These are phyloP conservation scores for Penstemon barbatus DNA, from an alignment of 257 asterid species.

Conservation along the genomic window DNA sequence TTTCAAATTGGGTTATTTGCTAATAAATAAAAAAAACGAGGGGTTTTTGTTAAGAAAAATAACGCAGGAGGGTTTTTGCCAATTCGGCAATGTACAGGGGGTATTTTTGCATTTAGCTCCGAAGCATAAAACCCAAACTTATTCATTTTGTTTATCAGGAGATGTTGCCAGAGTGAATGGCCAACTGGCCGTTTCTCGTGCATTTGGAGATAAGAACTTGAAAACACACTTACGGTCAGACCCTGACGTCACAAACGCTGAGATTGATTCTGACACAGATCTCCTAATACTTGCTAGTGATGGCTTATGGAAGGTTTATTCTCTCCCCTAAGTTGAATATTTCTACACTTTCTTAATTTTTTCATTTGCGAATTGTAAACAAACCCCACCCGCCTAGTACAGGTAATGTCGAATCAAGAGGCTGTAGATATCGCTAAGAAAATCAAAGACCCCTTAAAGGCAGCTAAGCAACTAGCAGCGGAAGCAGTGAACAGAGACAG, in stretches of 20 bases:
- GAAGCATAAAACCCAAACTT: neutral
- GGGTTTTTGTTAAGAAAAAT: too few species aligned
- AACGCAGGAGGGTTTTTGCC: too few species aligned
- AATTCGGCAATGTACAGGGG: too few species aligned
- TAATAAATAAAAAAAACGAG: too few species aligned
- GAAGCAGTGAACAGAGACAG: constrained; percentile 86
- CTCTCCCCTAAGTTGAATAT: neutral
- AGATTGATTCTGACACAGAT: constrained; percentile 56
- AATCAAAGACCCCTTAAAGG: constrained; percentile 81
- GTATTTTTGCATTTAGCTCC: too few species aligned
- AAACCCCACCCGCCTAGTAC: constrained; percentile 10
- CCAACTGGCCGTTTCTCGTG: constrained; percentile 90
- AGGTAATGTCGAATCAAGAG: constrained; percentile 95
- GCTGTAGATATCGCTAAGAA: constrained; percentile 76
- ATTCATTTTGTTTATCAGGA: constrained; percentile 44
- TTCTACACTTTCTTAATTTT: neutral
- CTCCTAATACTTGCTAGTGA: constrained; percentile 90
- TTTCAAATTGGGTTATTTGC: too few species aligned
- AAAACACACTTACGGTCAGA: constrained; percentile 76
- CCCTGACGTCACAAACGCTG: constrained; percentile 66
- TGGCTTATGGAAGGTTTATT: constrained; percentile 84
- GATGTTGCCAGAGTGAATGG: constrained; percentile 92
- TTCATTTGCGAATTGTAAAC: neutral
- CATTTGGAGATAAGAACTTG: constrained; percentile 90
- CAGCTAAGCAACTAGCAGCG: constrained; percentile 69